A percentile compares a stretch with the other conserved stretches of the same genome.
Conservation (phyloP, 345 rosid genomes). For the Angophora floribunda region DNA sequence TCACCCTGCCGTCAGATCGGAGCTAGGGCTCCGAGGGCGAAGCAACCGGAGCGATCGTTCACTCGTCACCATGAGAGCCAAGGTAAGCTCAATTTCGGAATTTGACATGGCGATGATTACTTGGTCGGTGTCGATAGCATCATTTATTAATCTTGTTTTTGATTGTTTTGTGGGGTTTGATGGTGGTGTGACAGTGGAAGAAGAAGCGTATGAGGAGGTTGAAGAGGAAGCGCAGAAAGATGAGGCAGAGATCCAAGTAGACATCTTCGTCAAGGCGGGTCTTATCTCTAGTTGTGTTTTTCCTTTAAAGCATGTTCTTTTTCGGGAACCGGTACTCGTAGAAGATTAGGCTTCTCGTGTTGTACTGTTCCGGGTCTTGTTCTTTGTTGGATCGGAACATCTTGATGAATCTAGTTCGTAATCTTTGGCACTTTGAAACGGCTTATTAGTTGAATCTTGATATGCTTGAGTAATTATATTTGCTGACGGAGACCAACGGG, state of each 20-base stretch:
- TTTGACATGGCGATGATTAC: background rate
- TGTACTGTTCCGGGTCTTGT: background rate
- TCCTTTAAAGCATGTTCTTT: background rate
- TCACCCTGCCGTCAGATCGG: background rate
- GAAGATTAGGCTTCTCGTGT: background rate
- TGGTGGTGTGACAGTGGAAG: constrained; percentile 61
- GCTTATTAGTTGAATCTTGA: background rate
- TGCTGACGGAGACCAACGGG: background rate
- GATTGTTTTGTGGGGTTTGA: background rate
- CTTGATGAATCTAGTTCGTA: background rate
- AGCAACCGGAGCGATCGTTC: background rate
- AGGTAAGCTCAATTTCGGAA: constrained; percentile 25
- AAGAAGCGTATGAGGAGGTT: constrained; percentile 99
- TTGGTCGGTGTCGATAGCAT: background rate
- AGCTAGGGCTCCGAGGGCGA: constrained; percentile 5
- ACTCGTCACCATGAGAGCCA: constrained; percentile 65
- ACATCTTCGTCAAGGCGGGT: background rate
- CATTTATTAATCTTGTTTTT: background rate
- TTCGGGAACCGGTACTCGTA: background rate
- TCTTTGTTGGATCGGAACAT: background rate
- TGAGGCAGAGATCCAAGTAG: constrained; percentile 99
- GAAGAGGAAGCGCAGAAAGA: constrained; percentile 99
- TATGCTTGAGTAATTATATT: background rate
- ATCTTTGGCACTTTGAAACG: background rate
- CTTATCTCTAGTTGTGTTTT: background rate